A percentile compares a stretch with the other conserved stretches of the same genome.
Conservation (phyloP, 2,329 filamentous ascomycete species). For the Rhynchosporium graminicola region DNA sequence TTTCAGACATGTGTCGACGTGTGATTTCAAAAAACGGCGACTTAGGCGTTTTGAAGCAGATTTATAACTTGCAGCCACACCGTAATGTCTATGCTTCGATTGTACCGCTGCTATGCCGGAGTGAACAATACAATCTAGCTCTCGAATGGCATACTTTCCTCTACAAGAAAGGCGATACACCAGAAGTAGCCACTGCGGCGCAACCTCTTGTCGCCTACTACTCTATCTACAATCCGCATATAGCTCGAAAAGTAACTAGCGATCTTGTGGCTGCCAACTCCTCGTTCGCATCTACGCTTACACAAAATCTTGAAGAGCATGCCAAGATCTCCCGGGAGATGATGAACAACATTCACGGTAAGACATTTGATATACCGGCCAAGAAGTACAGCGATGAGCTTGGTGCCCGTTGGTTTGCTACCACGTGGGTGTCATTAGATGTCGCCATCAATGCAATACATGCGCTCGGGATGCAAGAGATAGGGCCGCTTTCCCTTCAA, state of each 20-base stretch:
- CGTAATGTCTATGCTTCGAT: constrained; percentile 47
- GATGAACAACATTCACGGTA: constrained; percentile 39
- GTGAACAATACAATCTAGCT: constrained; percentile 43
- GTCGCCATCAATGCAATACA: constrained; percentile 69
- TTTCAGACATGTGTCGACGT: constrained; percentile 42
- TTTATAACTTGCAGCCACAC: constrained; percentile 44
- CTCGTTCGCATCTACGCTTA: constrained; percentile 27
- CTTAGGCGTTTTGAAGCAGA: constrained; percentile 43
- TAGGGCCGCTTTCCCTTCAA: constrained; percentile 76
- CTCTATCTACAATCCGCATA: constrained; percentile 38
- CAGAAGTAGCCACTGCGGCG: constrained; percentile 42
- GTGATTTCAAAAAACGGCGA: constrained; percentile 32
- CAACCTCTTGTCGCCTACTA: constrained; percentile 45
- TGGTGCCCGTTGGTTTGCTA: constrained; percentile 80
- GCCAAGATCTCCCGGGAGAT: constrained; percentile 37
- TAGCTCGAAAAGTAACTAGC: constrained; percentile 32
- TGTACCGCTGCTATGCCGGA: constrained; percentile 45
- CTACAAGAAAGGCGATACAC: constrained; percentile 45
- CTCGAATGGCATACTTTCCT: constrained; percentile 50
- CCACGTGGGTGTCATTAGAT: constrained; percentile 70
- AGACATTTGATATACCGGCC: constrained; percentile 37
- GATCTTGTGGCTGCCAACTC: constrained; percentile 35
- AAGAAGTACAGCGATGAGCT: constrained; percentile 66
- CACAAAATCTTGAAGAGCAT: constrained; percentile 20
- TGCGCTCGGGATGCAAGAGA: constrained; percentile 68